A percentile compares a stretch with the other conserved stretches of the same genome.
Evolutionary conservation across 257 asterid species (phyloP).

Genomic region (Capsicum baccatum): DNA sequence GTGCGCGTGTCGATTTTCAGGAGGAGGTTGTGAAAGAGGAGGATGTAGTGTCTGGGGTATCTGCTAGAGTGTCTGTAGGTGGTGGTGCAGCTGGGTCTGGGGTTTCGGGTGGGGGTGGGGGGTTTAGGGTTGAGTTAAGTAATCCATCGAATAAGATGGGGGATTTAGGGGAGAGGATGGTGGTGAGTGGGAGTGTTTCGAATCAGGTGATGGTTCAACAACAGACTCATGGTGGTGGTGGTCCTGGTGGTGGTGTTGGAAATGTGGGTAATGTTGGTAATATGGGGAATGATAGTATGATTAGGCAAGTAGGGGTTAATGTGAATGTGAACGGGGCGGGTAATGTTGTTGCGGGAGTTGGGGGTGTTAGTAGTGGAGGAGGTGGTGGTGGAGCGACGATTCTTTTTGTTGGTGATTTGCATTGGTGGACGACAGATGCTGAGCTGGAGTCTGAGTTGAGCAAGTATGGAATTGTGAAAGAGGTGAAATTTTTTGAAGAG

Average conservation of each 20-base stretch:
- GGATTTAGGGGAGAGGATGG: conserved; percentile 30
- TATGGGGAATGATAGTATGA: conserved; percentile 28
- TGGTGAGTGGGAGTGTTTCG: conserved; percentile 31
- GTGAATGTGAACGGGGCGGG: conserved; percentile 31
- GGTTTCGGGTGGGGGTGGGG: conserved; percentile 35
- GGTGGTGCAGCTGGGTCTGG: conserved; percentile 43
- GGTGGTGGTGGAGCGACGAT: conserved; percentile 52
- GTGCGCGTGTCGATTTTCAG: not conserved
- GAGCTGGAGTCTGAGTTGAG: conserved; percentile 79
- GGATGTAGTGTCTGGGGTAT: conserved; percentile 31
- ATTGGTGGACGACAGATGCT: conserved; percentile 99
- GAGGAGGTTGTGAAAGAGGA: conserved; percentile 45
- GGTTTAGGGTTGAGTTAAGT: conserved; percentile 46
- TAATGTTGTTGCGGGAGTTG: conserved; percentile 41
- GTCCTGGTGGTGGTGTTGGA: conserved; percentile 15
- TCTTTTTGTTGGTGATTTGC: conserved; percentile 91
- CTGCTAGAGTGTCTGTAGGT: conserved; percentile 29
- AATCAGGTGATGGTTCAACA: conserved; percentile 39
- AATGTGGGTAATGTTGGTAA: conserved; percentile 32
- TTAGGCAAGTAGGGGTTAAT: conserved; percentile 43
- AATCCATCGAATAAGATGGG: conserved; percentile 32
- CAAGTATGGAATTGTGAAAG: conserved; percentile 88
- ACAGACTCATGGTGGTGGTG: conserved; percentile 32
- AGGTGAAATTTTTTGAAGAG: conserved; percentile 88
- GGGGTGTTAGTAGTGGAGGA: conserved; percentile 34